These are phyloP conservation scores for Bacterosira constricta DNA, from an alignment of 108 stramenopile genomes.

Conservation along the genomic window DNA sequence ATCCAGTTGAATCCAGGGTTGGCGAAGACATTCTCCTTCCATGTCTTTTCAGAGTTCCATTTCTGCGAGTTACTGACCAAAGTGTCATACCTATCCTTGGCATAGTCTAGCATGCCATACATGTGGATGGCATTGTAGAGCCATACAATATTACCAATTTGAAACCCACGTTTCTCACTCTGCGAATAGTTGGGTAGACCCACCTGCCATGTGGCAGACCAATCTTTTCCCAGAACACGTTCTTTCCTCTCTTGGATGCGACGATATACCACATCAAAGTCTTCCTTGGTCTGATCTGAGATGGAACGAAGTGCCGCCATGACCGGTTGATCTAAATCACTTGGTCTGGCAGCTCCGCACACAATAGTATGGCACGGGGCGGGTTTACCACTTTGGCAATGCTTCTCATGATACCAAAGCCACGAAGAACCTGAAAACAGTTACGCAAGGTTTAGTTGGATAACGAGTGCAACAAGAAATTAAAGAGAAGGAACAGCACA, in stretches of 20 bases:
- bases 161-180: slow-evolving; percentile 47
- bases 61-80: slow-evolving; percentile 55
- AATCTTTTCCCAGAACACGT: slow-evolving; percentile 72
- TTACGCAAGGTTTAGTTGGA: too few species aligned
- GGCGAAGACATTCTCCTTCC: slow-evolving; percentile 60
- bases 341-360: slow-evolving; percentile 74
- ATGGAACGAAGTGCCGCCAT: slow-evolving; percentile 55
- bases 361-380: slow-evolving; percentile 66
- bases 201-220: slow-evolving; percentile 68
- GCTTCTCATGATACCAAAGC: slow-evolving; percentile 66
- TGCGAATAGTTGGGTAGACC: slow-evolving; percentile 74
- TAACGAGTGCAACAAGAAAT: too few species aligned
- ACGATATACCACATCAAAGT: slow-evolving; percentile 29
- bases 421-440: slow-evolving; percentile 35
- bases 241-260: slow-evolving; percentile 61
- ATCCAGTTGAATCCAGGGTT: slow-evolving; percentile 53
- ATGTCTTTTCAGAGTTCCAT: slow-evolving; percentile 58
- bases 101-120: slow-evolving; percentile 80
- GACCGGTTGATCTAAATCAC: slow-evolving; percentile 75
- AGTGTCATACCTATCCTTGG: slow-evolving; percentile 68
- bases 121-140: slow-evolving; percentile 73
- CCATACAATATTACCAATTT: slow-evolving; percentile 81
- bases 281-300: slow-evolving; percentile 32
- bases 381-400: slow-evolving; percentile 17
- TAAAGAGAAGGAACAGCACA: too few species aligned